Conservation (phyloP, 257 asterid genomes). For the Anisodus acutangulus region DNA sequence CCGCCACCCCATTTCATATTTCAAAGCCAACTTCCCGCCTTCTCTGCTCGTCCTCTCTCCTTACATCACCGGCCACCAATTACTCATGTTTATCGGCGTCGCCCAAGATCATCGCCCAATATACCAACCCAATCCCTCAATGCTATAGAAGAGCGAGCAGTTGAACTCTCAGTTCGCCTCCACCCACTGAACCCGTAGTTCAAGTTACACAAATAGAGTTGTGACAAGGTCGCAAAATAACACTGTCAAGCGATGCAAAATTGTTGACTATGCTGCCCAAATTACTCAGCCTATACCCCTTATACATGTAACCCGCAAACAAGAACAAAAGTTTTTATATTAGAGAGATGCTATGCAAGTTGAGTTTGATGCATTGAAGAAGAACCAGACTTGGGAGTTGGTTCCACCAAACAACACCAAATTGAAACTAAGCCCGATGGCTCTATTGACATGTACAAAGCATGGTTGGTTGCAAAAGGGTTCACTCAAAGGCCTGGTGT, state of each 20-base stretch:
- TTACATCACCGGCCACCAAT: background rate
- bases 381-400: background rate
- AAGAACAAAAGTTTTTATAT: background rate
- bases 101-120: background rate
- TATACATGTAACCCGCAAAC: background rate
- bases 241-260: background rate
- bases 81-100: background rate
- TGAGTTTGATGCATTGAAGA: slow-evolving; percentile 4
- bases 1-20: background rate
- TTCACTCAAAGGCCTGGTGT: background rate
- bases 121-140: background rate
- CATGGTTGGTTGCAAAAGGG: background rate
- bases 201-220: background rate
- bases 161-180: background rate
- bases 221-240: background rate
- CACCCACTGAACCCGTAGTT: background rate
- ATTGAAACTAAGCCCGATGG: background rate
- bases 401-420: background rate
- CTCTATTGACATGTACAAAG: background rate
- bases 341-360: background rate
- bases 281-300: background rate
- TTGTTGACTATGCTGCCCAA: background rate
- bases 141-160: background rate
- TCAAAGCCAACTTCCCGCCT: background rate
- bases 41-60: background rate